phyloP scores from a whole-genome alignment of 805 yeast genomes.

The Metschnikowia lochheadii region DNA sequence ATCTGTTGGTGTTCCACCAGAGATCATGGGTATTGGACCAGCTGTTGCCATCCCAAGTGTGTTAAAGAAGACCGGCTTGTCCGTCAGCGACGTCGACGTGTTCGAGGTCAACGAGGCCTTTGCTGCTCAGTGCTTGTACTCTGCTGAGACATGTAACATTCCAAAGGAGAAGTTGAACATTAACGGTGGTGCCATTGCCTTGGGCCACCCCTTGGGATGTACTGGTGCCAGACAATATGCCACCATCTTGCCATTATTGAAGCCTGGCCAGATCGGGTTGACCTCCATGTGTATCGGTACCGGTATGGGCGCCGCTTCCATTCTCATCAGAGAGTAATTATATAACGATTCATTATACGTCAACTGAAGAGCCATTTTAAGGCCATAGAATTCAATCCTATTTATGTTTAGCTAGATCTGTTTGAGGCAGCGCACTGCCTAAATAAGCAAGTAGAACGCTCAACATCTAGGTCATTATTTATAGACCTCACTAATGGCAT shows the following conservation, averaged over 20 bases:
- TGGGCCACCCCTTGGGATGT: conserved; percentile 78
- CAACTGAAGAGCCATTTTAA: background rate
- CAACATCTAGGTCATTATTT: too few relatives aligned
- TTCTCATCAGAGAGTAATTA: conserved; percentile 69
- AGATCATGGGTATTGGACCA: conserved; percentile 97
- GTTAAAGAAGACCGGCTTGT: conserved; percentile 56
- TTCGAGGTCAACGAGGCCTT: conserved; percentile 95
- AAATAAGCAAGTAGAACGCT: too few relatives aligned
- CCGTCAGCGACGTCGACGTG: conserved; percentile 61
- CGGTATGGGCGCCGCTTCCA: conserved; percentile 97
- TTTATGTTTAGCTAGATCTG: too few relatives aligned
- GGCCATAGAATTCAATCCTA: too few relatives aligned
- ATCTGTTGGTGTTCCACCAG: conserved; percentile 92
- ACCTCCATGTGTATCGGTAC: conserved; percentile 98
- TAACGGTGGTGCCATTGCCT: conserved; percentile 94
- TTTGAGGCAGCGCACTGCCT: too few relatives aligned
- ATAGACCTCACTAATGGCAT: too few relatives aligned
- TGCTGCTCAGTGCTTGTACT: conserved; percentile 88
- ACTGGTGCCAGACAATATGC: conserved; percentile 88
- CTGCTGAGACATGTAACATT: conserved; percentile 61
- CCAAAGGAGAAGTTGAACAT: conserved; percentile 54
- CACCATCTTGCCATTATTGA: conserved; percentile 76
- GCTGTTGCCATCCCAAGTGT: conserved; percentile 90
- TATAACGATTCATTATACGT: background rate
- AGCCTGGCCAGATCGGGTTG: conserved; percentile 79